Evolutionary conservation across 805 yeast species (phyloP).

Genomic region (Phaffomyces antillensis): DNA sequence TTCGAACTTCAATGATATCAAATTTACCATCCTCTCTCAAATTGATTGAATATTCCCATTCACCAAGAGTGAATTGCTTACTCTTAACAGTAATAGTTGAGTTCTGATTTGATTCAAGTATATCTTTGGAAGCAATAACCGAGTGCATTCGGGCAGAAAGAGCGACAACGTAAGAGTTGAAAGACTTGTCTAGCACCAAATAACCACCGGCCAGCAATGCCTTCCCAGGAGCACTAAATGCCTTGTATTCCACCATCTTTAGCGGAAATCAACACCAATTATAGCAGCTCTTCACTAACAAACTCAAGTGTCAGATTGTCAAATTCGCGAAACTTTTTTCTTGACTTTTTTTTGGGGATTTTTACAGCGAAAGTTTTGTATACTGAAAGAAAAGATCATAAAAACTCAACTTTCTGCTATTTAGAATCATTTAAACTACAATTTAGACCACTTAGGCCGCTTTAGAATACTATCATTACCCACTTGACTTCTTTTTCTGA

Average conservation of each 20-base stretch:
- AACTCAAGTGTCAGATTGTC: not conserved
- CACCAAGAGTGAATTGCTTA: conserved; percentile 68
- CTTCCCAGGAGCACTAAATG: conserved; percentile 92
- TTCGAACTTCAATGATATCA: conserved; percentile 25
- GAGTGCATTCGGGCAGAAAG: conserved; percentile 89
- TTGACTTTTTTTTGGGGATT: not conserved
- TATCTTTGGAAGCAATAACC: conserved; percentile 27
- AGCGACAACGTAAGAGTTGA: conserved; percentile 76
- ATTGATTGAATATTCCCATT: conserved; percentile 50
- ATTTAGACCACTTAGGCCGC: no score
- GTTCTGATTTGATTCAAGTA: not conserved
- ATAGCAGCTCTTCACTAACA: not conserved
- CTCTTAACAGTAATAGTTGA: conserved; percentile 43
- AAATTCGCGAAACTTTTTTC: not conserved
- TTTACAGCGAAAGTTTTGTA: not conserved
- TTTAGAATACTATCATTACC: no score
- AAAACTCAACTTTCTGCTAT: no score
- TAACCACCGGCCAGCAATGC: conserved; percentile 95
- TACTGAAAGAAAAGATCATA: no score
- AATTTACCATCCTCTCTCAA: not conserved
- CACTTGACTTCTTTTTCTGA: no score
- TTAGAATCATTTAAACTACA: no score
- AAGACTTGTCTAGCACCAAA: conserved; percentile 73
- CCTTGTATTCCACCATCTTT: conserved; percentile 18
- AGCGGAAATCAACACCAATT: not conserved